Conservation (phyloP, 2,329 filamentous ascomycete species). For the Exophiala dermatitidis region DNA sequence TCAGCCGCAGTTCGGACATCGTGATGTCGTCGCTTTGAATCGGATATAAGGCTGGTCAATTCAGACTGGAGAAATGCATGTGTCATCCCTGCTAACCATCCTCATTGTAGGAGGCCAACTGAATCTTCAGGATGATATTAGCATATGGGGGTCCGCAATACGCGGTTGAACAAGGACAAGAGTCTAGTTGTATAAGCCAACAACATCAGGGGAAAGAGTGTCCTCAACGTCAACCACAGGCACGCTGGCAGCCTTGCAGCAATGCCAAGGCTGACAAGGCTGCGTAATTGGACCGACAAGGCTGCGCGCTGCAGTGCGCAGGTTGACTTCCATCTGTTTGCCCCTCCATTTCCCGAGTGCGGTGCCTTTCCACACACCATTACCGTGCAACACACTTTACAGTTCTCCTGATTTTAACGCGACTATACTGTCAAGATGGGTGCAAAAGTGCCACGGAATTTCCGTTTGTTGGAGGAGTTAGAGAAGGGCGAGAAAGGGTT, state of each 20-base stretch:
- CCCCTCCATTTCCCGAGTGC: conserved; percentile 9
- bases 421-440: conserved; percentile 39
- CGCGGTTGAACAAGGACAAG: no score
- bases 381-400: no score
- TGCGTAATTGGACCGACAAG: conserved; percentile 2
- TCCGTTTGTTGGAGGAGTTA: conserved; percentile 90
- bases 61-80: conserved; percentile 67
- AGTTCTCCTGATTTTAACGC: background rate
- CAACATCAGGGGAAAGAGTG: conserved; percentile 1
- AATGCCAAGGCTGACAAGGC: conserved; percentile 8
- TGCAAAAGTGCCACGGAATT: conserved; percentile 87
- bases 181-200: no score
- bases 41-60: conserved; percentile 83
- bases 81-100: conserved; percentile 23
- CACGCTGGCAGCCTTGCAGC: background rate
- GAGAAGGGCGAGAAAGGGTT: conserved; percentile 98
- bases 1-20: conserved; percentile 86
- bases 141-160: background rate
- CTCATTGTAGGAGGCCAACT: conserved; percentile 11
- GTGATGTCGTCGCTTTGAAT: conserved; percentile 89
- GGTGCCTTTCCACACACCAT: background rate
- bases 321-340: background rate
- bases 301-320: conserved; percentile 8
- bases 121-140: background rate
- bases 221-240: background rate